Evolutionary conservation across 108 stramenopile species (phyloP).

Genomic region (Skeletonema menzelii): DNA sequence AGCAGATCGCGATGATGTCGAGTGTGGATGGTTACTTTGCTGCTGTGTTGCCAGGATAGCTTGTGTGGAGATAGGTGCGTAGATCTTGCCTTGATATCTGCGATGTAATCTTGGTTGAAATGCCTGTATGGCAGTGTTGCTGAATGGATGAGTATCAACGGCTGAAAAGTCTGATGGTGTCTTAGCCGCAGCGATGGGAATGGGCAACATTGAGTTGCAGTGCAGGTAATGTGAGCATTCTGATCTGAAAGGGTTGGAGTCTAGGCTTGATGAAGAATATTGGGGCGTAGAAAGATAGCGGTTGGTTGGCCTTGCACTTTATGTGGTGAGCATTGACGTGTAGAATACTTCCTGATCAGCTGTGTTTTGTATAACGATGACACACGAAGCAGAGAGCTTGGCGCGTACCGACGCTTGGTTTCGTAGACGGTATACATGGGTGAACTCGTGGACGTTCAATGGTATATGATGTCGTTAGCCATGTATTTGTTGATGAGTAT

Average conservation of each 20-base stretch:
- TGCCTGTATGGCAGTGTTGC: background rate
- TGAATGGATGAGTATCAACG: background rate
- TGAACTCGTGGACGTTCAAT: background rate
- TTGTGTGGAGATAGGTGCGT: background rate
- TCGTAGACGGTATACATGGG: background rate
- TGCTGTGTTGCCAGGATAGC: background rate
- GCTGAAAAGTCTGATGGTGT: background rate
- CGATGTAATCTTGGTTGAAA: background rate
- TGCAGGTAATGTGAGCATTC: background rate
- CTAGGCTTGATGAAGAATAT: background rate
- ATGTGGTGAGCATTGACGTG: background rate
- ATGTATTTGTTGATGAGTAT: background rate
- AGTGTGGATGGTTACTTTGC: background rate
- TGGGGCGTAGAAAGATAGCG: background rate
- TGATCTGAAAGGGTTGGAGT: background rate
- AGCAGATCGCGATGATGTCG: background rate
- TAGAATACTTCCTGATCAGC: background rate
- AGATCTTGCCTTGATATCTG: background rate
- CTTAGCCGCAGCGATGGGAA: background rate
- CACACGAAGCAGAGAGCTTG: background rate
- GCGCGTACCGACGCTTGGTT: background rate
- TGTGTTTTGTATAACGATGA: background rate
- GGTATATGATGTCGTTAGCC: background rate
- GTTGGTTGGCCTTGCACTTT: background rate
- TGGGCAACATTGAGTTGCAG: background rate